These are phyloP conservation scores for Aspergillus japonicus DNA, from an alignment of 2,329 filamentous ascomycete genomes.

Conservation along the genomic window DNA sequence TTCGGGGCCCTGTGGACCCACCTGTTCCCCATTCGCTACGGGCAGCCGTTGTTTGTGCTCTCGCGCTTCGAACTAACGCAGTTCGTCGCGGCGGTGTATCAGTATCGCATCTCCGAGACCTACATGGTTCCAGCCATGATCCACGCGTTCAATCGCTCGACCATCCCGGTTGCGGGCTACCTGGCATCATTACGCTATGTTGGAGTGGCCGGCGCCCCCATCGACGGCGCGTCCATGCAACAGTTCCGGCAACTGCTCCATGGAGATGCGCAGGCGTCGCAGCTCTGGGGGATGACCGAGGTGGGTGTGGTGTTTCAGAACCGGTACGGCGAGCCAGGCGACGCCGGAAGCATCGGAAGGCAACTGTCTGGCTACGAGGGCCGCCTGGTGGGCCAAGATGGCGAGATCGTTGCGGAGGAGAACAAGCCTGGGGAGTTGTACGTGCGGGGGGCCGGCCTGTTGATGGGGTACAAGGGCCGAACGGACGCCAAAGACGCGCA, in stretches of 20 bases:
- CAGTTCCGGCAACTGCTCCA: slow-evolving; percentile 44
- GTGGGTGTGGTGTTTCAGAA: slow-evolving; percentile 47
- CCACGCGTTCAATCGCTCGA: slow-evolving; percentile 34
- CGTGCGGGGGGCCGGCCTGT: slow-evolving; percentile 39
- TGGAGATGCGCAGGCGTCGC: slow-evolving; percentile 42
- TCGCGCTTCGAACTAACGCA: slow-evolving; percentile 45
- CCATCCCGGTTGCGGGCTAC: slow-evolving; percentile 24
- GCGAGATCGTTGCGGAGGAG: slow-evolving; percentile 29
- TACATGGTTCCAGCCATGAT: slow-evolving; percentile 51
- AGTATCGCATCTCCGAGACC: slow-evolving; percentile 49
- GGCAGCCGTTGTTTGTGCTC: slow-evolving; percentile 50
- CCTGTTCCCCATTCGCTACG: slow-evolving; percentile 48
- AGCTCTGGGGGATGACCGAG: slow-evolving; percentile 59
- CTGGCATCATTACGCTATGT: slow-evolving; percentile 47
- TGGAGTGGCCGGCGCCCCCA: slow-evolving; percentile 51
- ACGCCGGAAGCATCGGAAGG: slow-evolving; percentile 50
- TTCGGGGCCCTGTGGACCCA: slow-evolving; percentile 50
- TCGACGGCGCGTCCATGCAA: slow-evolving; percentile 44
- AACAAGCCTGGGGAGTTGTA: slow-evolving; percentile 42
- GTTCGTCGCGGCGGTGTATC: slow-evolving; percentile 41
- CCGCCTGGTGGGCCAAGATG: slow-evolving; percentile 38
- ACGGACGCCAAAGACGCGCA: slow-evolving; percentile 35
- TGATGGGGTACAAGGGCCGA: slow-evolving; percentile 40
- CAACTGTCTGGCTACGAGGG: slow-evolving; percentile 43
- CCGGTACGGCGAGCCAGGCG: slow-evolving; percentile 40